Evolutionary conservation across 768 basidiomycete genomes (phyloP).

Genomic region (Suillus plorans): DNA sequence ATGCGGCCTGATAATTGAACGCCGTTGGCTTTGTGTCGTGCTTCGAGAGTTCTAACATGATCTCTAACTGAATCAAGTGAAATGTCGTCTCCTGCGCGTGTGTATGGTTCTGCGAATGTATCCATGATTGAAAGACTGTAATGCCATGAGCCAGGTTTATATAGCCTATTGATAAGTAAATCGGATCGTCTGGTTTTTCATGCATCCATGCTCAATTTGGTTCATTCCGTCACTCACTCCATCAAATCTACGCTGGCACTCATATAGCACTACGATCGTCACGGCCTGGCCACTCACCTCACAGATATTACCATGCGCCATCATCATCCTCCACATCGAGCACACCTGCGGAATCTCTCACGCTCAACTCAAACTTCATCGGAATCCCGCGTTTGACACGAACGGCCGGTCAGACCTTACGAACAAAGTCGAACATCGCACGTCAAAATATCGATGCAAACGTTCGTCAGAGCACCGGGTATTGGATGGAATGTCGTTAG

Average conservation of each 20-base stretch:
- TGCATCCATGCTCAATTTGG: background rate
- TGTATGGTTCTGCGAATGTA: conserved; percentile 72
- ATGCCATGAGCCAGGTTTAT: background rate
- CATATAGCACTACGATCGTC: no score
- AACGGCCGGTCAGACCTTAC: background rate
- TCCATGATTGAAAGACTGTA: conserved; percentile 45
- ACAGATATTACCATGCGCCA: no score
- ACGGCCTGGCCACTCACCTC: no score
- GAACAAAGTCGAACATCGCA: no score
- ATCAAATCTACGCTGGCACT: no score
- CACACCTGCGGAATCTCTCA: no score
- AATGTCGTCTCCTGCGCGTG: conserved; percentile 61
- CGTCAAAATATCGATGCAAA: background rate
- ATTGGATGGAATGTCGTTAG: no score
- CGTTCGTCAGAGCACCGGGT: background rate
- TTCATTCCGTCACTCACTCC: background rate
- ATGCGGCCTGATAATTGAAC: conserved; percentile 83
- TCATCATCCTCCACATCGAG: no score
- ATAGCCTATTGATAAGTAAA: background rate
- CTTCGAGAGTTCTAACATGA: conserved; percentile 71
- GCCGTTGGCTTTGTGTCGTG: conserved; percentile 64
- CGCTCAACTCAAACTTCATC: background rate
- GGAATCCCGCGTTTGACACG: background rate
- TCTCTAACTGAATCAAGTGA: conserved; percentile 72
- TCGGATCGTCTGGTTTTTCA: background rate